Conservation (phyloP, 129 eudicot genomes). For the Flaveria sonorensis region DNA sequence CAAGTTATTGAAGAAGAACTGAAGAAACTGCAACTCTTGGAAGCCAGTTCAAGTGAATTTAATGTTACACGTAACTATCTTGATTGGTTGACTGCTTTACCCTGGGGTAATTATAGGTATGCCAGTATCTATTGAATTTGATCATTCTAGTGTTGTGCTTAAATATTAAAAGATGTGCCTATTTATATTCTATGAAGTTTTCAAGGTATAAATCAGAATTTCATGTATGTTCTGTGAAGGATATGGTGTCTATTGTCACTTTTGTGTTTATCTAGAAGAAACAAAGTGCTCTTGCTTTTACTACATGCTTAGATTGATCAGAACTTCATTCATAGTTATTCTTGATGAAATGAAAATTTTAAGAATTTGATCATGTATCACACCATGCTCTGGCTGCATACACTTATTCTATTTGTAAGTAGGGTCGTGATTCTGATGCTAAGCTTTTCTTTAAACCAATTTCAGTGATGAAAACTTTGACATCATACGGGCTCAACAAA, state of each 20-base stretch:
- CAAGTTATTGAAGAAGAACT: slow-evolving; percentile 98
- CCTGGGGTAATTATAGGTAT: slow-evolving; percentile 97
- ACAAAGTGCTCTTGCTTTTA: slow-evolving; percentile 10
- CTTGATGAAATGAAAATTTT: neutral
- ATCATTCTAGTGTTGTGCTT: neutral
- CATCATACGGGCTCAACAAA: slow-evolving; percentile 74
- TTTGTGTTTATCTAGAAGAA: slow-evolving; percentile 4
- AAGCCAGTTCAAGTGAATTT: slow-evolving; percentile 98
- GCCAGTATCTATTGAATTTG: slow-evolving; percentile 13
- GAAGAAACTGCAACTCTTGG: slow-evolving; percentile 82
- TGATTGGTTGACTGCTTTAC: slow-evolving; percentile 99
- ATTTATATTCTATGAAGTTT: slow-evolving; percentile 6
- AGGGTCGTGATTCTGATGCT: slow-evolving; percentile 23
- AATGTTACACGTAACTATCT: slow-evolving; percentile 97
- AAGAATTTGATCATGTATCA: neutral
- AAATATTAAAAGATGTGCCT: neutral
- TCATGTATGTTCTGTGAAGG: slow-evolving; percentile 13
- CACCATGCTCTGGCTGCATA: slow-evolving; percentile 18
- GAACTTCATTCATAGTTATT: neutral
- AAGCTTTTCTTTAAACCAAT: slow-evolving; percentile 9
- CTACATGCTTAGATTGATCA: neutral
- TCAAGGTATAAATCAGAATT: slow-evolving; percentile 1
- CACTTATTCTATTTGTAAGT: slow-evolving; percentile 24
- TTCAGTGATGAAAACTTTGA: slow-evolving; percentile 96
- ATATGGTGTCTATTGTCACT: slow-evolving; percentile 3